Conservation (phyloP, 352 stramenopile genomes). For the Phytophthora meadii region DNA sequence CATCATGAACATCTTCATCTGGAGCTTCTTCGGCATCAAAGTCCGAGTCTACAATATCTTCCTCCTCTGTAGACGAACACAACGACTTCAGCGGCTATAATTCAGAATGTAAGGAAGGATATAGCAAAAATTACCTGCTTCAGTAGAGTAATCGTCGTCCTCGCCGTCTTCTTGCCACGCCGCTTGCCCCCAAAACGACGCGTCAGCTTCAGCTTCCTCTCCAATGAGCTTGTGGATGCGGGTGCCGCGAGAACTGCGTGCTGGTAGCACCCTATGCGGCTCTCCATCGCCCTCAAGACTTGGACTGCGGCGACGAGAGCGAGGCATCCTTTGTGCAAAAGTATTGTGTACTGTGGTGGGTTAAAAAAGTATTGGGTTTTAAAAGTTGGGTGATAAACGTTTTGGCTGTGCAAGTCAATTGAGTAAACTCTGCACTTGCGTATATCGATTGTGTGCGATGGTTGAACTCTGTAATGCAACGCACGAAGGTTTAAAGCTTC, state of each 20-base stretch:
- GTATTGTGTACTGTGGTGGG: neutral
- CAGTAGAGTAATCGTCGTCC: constrained; percentile 88
- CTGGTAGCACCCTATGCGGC: constrained; percentile 56
- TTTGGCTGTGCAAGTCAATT: too few relatives aligned
- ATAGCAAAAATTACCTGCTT: constrained; percentile 61
- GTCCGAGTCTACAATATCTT: constrained; percentile 89
- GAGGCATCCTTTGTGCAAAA: constrained; percentile 17
- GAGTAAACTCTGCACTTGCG: too few relatives aligned
- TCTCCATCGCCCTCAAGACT: constrained; percentile 18
- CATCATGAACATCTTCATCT: constrained; percentile 82
- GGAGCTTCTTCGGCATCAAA: constrained; percentile 87
- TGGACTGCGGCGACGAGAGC: constrained; percentile 16
- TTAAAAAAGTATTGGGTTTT: neutral
- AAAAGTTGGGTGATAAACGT: neutral
- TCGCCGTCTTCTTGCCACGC: constrained; percentile 87
- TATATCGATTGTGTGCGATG: too few relatives aligned
- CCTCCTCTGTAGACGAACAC: constrained; percentile 67
- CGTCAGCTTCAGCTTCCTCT: constrained; percentile 88
- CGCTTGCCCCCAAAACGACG: constrained; percentile 88
- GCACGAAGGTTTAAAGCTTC: neutral
- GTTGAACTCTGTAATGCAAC: neutral
- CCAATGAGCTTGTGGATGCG: constrained; percentile 88
- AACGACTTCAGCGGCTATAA: neutral
- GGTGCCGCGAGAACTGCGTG: constrained; percentile 68
- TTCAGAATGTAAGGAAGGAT: neutral